Base-by-base conservation (phyloP, 768 basidiomycete species). In the Termitomyces sp. region DNA sequence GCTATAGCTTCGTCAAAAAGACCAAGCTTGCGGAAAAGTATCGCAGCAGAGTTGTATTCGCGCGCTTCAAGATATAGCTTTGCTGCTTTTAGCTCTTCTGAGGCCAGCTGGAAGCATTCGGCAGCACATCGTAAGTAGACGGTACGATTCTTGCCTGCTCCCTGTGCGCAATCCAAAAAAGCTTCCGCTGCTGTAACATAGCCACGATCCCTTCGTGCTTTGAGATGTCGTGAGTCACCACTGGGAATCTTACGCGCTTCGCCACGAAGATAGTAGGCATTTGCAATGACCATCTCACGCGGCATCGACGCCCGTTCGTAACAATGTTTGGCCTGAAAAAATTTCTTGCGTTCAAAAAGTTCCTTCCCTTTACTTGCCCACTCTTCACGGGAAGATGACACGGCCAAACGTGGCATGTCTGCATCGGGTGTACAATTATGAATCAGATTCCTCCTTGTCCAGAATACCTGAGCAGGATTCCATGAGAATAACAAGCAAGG, bases 211-310 rank as follows among this genome's bases (percentile, higher is more conserved):
- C 74, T 70, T 48, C 57, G 63, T 33, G 42, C 57, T 61, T 59
- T 56, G 58, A 70, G 35, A 60, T 72, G 68, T 68, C 61, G 55
- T 51, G 45, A 63, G 9, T 49, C 63, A 40, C 40, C 65, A 15
- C 60, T 44, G 3, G 71, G 69, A 28, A 74, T 64, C 50, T 74
- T 70, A 2, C 78, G 73, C 9, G 87, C 87, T 32, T 77, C 68
- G 62, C 84, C 80, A 58, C 85, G 80, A 6, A 86, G 76, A 55
- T 79, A 75, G 64, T 84, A 87, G 0, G 87, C 83, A 8, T 79
- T 63, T 2, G 85, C 78, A 11, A 86, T 76, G 2, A 70, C 75
- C 16, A 71, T 78, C 69, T 86, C 77, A 16, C 76, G 76, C 0
- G 63, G 70, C 50, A 75, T 66, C 2, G 63, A 70, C 1, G 87